These are phyloP conservation scores for Staphylotrichum longicolle DNA, from an alignment of 495 filamentous ascomycete species.

Conservation along the genomic window DNA sequence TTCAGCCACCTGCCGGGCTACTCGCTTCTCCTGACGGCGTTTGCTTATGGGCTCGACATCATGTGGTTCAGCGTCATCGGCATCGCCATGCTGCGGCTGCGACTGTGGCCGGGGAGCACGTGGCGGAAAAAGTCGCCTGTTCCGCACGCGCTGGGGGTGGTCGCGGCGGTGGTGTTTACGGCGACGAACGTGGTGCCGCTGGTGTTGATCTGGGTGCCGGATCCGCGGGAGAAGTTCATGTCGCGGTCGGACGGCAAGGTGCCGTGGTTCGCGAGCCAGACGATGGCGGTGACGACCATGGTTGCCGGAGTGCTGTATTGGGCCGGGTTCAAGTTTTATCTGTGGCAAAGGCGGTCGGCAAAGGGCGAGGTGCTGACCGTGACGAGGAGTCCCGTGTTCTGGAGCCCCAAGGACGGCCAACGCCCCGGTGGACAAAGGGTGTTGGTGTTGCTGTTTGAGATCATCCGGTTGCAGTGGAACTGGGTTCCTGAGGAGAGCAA, in stretches of 20 bases:
- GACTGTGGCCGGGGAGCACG: conserved; percentile 22
- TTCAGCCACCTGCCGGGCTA: conserved; percentile 16
- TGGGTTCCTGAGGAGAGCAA: conserved; percentile 5
- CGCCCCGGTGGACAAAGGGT: not conserved
- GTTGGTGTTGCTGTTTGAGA: conserved; percentile 27
- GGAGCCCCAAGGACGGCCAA: conserved; percentile 1
- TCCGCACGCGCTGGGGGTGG: conserved; percentile 20
- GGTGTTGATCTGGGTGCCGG: conserved; percentile 25
- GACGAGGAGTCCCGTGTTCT: conserved; percentile 22
- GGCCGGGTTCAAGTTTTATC: conserved; percentile 21
- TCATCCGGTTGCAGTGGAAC: conserved; percentile 18
- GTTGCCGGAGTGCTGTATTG: conserved; percentile 18
- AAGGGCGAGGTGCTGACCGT: conserved; percentile 17
- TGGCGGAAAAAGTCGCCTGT: conserved; percentile 24
- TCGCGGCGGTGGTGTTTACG: conserved; percentile 21
- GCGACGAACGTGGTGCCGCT: conserved; percentile 20
- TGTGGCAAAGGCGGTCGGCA: conserved; percentile 18
- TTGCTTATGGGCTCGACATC: conserved; percentile 24
- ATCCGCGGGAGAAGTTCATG: conserved; percentile 16
- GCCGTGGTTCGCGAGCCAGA: conserved; percentile 22
- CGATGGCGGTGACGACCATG: conserved; percentile 14
- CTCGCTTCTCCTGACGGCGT: conserved; percentile 17
- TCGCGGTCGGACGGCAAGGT: conserved; percentile 13
- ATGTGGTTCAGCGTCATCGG: conserved; percentile 27
- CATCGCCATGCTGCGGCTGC: conserved; percentile 21